These are phyloP conservation scores for Leccinum pachyderme DNA, from an alignment of 1,284 basidiomycete genomes.

Conservation along the genomic window DNA sequence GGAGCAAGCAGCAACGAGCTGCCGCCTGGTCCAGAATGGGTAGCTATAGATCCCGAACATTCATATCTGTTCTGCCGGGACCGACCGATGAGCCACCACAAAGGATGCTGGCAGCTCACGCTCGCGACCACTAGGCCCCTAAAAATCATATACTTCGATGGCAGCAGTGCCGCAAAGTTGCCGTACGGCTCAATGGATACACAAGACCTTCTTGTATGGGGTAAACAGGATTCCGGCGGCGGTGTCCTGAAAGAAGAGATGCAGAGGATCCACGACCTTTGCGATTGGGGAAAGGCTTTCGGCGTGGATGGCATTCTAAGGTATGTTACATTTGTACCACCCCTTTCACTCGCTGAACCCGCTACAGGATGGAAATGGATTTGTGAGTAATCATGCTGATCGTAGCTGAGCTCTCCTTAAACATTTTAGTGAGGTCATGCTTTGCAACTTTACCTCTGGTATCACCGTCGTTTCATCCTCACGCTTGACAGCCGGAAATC, in stretches of 20 bases:
- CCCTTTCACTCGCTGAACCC: background rate
- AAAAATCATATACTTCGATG: conserved; percentile 45
- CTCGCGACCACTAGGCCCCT: conserved; percentile 37
- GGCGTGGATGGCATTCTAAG: conserved; percentile 41
- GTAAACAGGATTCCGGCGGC: conserved; percentile 14
- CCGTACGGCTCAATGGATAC: conserved; percentile 39
- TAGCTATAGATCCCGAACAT: conserved; percentile 45
- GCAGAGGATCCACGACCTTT: conserved; percentile 34
- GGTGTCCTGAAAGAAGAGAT: conserved; percentile 26
- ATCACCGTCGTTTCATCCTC: conserved; percentile 37
- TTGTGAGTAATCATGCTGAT: conserved; percentile 37
- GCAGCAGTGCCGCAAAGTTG: conserved; percentile 39
- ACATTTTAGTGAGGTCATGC: conserved; percentile 46
- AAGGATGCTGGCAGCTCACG: conserved; percentile 40
- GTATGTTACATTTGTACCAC: conserved; percentile 14
- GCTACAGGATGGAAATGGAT: conserved; percentile 46
- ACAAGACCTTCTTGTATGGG: conserved; percentile 44
- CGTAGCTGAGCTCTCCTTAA: background rate
- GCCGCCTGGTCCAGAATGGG: conserved; percentile 41
- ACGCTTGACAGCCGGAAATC: conserved; percentile 15
- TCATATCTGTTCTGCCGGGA: conserved; percentile 37
- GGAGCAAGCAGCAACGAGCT: conserved; percentile 25
- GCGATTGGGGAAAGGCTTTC: conserved; percentile 36
- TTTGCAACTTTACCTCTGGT: conserved; percentile 46
- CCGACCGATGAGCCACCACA: background rate